phyloP scores from a whole-genome alignment of 2,329 filamentous ascomycete species.

The Colletotrichum endophyticum region DNA sequence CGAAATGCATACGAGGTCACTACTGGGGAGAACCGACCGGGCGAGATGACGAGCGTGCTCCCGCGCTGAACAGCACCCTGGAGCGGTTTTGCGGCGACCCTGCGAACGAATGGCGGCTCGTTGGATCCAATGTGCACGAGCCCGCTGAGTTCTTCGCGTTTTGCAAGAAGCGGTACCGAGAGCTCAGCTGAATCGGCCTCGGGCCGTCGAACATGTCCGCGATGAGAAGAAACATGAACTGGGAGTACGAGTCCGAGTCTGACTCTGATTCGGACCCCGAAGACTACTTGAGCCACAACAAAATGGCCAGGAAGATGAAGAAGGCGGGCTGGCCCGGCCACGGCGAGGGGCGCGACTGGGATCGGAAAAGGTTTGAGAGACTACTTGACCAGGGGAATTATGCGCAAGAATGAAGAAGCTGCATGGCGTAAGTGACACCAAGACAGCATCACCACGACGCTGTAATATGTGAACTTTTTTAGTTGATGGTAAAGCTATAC shows the following conservation, averaged over 20 bases:
- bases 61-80: neutral
- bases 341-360: conserved; percentile 3
- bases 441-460: neutral
- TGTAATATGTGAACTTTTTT: neutral
- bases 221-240: neutral
- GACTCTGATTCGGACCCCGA: neutral
- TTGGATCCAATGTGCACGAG: conserved; percentile 11
- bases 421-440: neutral
- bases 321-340: conserved; percentile 19
- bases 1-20: conserved; percentile 8
- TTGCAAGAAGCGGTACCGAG: conserved; percentile 15
- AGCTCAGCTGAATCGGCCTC: conserved; percentile 9
- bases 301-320: conserved; percentile 9
- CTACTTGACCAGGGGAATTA: neutral
- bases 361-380: conserved; percentile 8
- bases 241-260: neutral
- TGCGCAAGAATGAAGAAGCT: neutral
- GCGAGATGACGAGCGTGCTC: neutral
- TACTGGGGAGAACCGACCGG: conserved; percentile 2
- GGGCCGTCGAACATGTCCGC: neutral
- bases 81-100: neutral
- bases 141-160: conserved; percentile 14
- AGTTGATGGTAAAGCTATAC: neutral
- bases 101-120: neutral
- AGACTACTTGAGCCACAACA: conserved; percentile 1